phyloP scores from a whole-genome alignment of 495 filamentous ascomycete species.

The Penicillium malachiteum region DNA sequence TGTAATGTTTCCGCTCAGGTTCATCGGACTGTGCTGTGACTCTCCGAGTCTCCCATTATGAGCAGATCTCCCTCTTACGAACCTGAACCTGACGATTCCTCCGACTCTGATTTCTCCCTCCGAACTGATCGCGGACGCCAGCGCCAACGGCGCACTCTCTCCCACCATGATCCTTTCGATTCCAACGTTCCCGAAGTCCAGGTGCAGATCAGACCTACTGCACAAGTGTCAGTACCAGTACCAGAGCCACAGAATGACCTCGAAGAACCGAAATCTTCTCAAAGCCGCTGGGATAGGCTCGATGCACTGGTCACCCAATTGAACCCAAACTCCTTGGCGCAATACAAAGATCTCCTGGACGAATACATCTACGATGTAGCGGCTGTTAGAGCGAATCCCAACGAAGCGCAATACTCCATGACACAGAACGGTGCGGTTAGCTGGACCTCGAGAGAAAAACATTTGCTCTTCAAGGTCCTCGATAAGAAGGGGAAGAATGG shows the following conservation, averaged over 20 bases:
- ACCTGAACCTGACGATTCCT: constrained; percentile 33
- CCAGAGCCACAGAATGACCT: too few species aligned
- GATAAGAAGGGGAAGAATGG: constrained; percentile 61
- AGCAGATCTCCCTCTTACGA: constrained; percentile 36
- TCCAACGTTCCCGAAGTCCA: not conserved
- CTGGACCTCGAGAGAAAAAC: constrained; percentile 73
- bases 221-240: too few species aligned
- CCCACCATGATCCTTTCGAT: not conserved
- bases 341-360: constrained; percentile 62
- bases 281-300: constrained; percentile 4
- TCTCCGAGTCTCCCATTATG: constrained; percentile 33
- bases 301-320: constrained; percentile 9
- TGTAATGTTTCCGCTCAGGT: constrained; percentile 29
- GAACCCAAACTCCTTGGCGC: constrained; percentile 10
- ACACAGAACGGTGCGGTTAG: constrained; percentile 63
- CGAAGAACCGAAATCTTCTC: not conserved
- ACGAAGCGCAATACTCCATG: constrained; percentile 19
- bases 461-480: constrained; percentile 63
- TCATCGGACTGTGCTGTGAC: constrained; percentile 16
- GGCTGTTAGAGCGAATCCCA: constrained; percentile 4
- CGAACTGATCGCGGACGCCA: constrained; percentile 3
- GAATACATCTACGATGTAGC: constrained; percentile 44
- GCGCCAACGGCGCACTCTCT: constrained; percentile 10
- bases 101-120: constrained; percentile 26
- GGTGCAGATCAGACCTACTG: too few species aligned